Base-by-base conservation (phyloP, 352 stramenopile genomes). In the Pseudoperonospora humuli region DNA sequence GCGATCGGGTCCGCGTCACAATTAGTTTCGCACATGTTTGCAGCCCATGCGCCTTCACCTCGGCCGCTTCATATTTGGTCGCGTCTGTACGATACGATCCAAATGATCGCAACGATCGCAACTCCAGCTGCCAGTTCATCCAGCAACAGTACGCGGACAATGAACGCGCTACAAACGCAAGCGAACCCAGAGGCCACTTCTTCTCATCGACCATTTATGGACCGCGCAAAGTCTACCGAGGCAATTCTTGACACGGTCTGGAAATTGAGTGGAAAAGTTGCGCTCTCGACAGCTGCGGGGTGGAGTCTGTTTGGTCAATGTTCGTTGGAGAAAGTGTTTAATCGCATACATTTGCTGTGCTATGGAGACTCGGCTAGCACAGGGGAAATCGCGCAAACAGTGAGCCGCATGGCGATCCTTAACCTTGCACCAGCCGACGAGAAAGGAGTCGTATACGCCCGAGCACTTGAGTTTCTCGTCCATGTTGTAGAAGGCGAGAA, bases 241-340 rank as follows among this genome's bases (percentile, higher is more conserved):
- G 46, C 65, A 6, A 63, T 84, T 45, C 58, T 89, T 11, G 57
- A 84, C 18, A 68, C 47, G 1, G 56, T 86, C 24, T 89, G 77
- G 77, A 68, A 64, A 31, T 35, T 89, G 20, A 76, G 76, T 29
- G 72, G 74, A n/a, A 81, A 78, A 56, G 50, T 74, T 1, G 62
- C 54, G n/a, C 53, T 79, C 1, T 67, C 68, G 5, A 46, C 63
- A 8, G 61, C 72, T 1, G 46, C 64, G 17, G 58, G 54, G 6
- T 89, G 75, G 73, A 61, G 56, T 13, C 19, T 86, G 13, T 73
- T 78, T 19, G 77, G 77, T 0, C 61, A 71, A 8, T 63, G 61
- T 3, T 64, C 72, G 2, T 55, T 89, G 13, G 58, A 55, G 3
- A 41, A 73, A 14, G 45, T 68, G 8, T 82, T 84, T 7, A 67